Base-by-base conservation (phyloP, 352 stramenopile species). In the Globisporangium sylvaticum region DNA sequence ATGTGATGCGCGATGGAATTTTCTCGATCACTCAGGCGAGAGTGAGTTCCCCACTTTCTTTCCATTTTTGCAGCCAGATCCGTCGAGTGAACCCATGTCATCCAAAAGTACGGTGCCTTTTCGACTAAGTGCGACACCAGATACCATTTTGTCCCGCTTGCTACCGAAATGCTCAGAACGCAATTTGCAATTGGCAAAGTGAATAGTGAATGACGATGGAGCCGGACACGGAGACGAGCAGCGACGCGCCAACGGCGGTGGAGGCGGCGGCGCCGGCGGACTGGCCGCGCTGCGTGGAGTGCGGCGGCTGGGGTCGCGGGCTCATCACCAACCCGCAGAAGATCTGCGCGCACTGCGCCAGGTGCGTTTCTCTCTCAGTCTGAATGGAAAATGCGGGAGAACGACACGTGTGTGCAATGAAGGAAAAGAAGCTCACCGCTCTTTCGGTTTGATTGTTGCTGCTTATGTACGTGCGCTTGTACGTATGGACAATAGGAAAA, bases 241-340 rank as follows among this genome's bases (percentile, higher is more conserved):
- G 42, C 42, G 42, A 22, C 15, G n/a, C 42, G 18, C 42, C 8
- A 20, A 59, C 4, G 55, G 20, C 55, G 55, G 14, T 8, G 27
- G 29, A 60, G 0, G 54, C 25, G 48, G 34, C 62, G 18, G 15
- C n/a, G 1, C 15, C 39, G 0, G 58, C 59, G 1, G 75, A 85
- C n/a, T 73, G 87, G 65, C 79, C 82, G 24, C 78, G 78, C 63
- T 95, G 87, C 71, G 69, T 76, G 6, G 69, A 88, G 67, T 95
- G 88, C 66, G 84, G 81, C 24, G 88, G 84, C 50, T 87, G 77
- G 64, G 88, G 84, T 12, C 64, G 91, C 20, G 88, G 79, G 1
- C 73, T 95, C 25, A 78, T 92, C 3, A 85, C 77, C 15, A 93
- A 93, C 67, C 73, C 86, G 10, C 78, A 93, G 68, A 78, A 79